A percentile compares a stretch with the other conserved stretches of the same genome.
Evolutionary conservation across 2,329 filamentous ascomycete species (phyloP).

Genomic region (Basipetospora chlamydospora): DNA sequence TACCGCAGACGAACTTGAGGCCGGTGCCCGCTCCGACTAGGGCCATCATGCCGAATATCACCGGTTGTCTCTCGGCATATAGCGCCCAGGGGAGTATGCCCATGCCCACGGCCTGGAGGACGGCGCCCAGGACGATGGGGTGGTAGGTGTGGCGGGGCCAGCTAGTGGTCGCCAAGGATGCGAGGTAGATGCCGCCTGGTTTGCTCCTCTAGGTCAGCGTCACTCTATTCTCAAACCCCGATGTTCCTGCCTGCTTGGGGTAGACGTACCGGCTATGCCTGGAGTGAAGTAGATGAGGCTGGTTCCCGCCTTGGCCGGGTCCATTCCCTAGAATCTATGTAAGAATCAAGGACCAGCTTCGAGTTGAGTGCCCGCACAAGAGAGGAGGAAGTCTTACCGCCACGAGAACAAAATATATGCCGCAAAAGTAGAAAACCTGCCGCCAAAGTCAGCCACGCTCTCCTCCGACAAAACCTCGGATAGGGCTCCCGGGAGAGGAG

Average conservation of each 20-base stretch:
- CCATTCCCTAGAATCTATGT: conserved; percentile 26
- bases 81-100: conserved; percentile 43
- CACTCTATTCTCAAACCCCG: no score
- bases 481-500: no score
- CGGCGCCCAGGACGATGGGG: conserved; percentile 39
- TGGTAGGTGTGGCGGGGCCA: conserved; percentile 48
- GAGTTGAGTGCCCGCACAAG: no score
- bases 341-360: no score
- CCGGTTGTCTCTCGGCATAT: conserved; percentile 26
- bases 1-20: conserved; percentile 46
- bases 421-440: conserved; percentile 47
- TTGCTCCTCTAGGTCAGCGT: conserved; percentile 10
- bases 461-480: no score
- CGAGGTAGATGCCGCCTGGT: conserved; percentile 35
- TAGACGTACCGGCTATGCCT: conserved; percentile 29
- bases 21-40: conserved; percentile 49
- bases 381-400: conserved; percentile 16
- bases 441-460: no score
- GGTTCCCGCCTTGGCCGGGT: conserved; percentile 33
- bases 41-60: conserved; percentile 53
- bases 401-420: conserved; percentile 52
- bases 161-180: conserved; percentile 44
- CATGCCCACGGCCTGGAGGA: conserved; percentile 43
- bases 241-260: conserved; percentile 17
- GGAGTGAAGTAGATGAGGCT: conserved; percentile 51